These are phyloP conservation scores for Pichia sorboxylosa DNA, from an alignment of 1,139 yeast species.

Conservation along the genomic window DNA sequence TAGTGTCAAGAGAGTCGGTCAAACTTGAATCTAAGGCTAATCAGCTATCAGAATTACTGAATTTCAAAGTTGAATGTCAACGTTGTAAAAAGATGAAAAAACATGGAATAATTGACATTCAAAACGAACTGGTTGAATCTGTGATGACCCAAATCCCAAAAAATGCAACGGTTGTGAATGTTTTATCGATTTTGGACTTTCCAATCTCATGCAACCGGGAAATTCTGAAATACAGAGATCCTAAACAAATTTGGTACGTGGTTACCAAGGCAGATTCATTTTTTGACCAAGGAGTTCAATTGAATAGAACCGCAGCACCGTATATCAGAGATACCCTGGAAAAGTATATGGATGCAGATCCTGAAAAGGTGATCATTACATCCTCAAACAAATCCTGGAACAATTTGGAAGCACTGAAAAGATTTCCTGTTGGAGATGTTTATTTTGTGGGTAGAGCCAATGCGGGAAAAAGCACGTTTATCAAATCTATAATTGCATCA, in stretches of 20 bases:
- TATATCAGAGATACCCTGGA: conserved; percentile 36
- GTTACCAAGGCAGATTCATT: conserved; percentile 51
- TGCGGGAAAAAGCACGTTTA: conserved; percentile 63
- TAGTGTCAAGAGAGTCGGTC: not conserved
- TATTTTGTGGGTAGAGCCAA: conserved; percentile 66
- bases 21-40: conserved; percentile 2
- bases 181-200: conserved; percentile 56
- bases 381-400: conserved; percentile 48
- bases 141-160: conserved; percentile 36
- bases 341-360: conserved; percentile 30
- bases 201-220: conserved; percentile 45
- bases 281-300: conserved; percentile 26
- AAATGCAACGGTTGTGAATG: conserved; percentile 42
- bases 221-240: conserved; percentile 28
- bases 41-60: conserved; percentile 1
- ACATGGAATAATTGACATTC: conserved; percentile 28
- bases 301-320: conserved; percentile 28
- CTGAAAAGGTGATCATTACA: conserved; percentile 35
- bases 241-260: conserved; percentile 35
- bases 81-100: conserved; percentile 45
- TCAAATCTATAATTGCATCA: conserved; percentile 30
- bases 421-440: conserved; percentile 31
- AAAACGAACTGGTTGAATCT: conserved; percentile 29
- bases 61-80: conserved; percentile 27
- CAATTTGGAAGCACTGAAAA: conserved; percentile 25